A percentile compares a stretch with the other conserved stretches of the same genome.
These are phyloP conservation scores for Fusarium pininemorale DNA, from an alignment of 2,329 filamentous ascomycete species.

Conservation along the genomic window DNA sequence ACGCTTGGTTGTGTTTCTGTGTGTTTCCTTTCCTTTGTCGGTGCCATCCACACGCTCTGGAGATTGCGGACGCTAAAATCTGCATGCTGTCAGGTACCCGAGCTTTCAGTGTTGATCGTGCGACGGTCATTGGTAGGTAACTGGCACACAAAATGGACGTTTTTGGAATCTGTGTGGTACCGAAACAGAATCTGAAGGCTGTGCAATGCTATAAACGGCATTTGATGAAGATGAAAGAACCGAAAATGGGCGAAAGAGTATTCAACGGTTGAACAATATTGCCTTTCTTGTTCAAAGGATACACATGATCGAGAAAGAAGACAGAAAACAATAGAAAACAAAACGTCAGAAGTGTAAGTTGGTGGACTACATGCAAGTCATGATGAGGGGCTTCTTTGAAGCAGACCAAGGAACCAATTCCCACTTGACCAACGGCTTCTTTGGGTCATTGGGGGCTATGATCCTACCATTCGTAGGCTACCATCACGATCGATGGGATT, in stretches of 20 bases:
- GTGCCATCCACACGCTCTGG: background rate
- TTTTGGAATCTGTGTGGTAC: background rate
- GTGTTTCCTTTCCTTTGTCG: conserved; percentile 3
- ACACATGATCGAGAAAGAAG: background rate
- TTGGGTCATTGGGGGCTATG: background rate
- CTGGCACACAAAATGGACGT: background rate
- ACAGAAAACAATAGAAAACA: background rate
- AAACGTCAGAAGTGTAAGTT: background rate
- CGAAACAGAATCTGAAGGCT: background rate
- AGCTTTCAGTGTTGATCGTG: background rate
- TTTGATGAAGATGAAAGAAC: background rate
- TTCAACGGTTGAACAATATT: background rate
- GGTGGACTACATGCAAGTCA: background rate
- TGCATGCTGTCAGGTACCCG: conserved; percentile 34
- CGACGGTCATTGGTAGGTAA: background rate
- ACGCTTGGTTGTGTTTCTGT: conserved; percentile 9
- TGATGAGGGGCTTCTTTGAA: background rate
- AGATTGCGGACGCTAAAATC: conserved; percentile 9
- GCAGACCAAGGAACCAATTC: background rate
- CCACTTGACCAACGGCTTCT: background rate
- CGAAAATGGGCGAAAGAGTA: background rate
- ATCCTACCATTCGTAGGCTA: background rate
- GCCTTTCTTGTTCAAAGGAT: background rate
- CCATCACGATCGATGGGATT: conserved; percentile 21
- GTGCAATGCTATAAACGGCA: background rate